These are phyloP conservation scores for Cystobasidium pallidum DNA, from an alignment of 1,284 basidiomycete genomes.

Conservation along the genomic window DNA sequence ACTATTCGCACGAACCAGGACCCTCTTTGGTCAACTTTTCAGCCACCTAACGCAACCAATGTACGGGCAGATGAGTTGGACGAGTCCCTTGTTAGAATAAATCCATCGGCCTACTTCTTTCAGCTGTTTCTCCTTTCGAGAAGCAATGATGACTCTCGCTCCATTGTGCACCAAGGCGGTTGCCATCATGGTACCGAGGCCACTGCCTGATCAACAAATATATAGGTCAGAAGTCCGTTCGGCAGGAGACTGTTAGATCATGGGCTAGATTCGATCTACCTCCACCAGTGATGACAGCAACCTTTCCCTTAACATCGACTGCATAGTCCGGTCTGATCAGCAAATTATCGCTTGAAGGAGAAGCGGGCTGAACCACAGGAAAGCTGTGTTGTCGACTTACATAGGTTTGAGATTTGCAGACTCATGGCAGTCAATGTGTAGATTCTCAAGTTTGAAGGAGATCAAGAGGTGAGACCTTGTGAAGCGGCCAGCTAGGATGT, in stretches of 20 bases:
- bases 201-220: conserved; percentile 21
- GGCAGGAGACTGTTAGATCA: too few species aligned
- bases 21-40: conserved; percentile 55
- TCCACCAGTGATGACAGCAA: conserved; percentile 40
- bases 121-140: conserved; percentile 74
- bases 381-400: neutral
- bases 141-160: conserved; percentile 77
- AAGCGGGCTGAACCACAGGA: neutral
- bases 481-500: neutral
- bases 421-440: conserved; percentile 2
- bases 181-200: conserved; percentile 65
- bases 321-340: neutral
- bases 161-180: conserved; percentile 78
- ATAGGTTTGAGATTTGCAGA: conserved; percentile 18
- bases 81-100: neutral
- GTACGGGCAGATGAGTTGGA: neutral
- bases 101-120: conserved; percentile 61
- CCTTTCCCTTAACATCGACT: conserved; percentile 44
- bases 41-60: conserved; percentile 58
- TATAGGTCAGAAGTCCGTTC: too few species aligned
- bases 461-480: neutral
- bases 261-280: conserved; percentile 2
- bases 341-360: conserved; percentile 8
- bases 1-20: conserved; percentile 66
- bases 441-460: neutral